Evolutionary conservation across 2,329 filamentous ascomycete genomes (phyloP), one percentile per base, ranked within the genome.

Genomic region (Trichoderma asperellum): DNA sequence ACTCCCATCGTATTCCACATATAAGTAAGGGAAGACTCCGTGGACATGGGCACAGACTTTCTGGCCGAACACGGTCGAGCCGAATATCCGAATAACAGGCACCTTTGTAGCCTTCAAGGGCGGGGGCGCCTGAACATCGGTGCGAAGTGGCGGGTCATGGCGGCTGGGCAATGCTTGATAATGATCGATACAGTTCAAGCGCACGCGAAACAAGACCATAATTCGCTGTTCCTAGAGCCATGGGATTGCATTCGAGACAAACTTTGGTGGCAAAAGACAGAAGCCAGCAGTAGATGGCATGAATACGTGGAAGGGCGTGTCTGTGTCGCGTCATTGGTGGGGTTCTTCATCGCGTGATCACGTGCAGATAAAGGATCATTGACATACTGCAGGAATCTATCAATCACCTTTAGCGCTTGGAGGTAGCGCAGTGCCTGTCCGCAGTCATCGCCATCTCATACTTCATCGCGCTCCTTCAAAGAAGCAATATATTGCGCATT

Each of bases 31-130:
- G 75, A 99, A 94, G 27, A 93, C 94, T 70, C 96, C 96, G 80
- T 98, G 96, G 68, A 99, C 89, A 82, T 99, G 96, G 35, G 93
- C 93, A 81, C 96, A 97, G 18, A 97, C 93, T 77, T 96, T 97
- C 81, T 98, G 94, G 0, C 96, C 96, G 0, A 93, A 96, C 78
- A 97, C 93, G 0, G 95, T 97, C 4, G 94, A 90, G 0, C 96
- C 96, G 80, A 98, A 99, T 12, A 96, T 87, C 73, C 96, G 89
- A 70, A 99, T 89, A 12, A 98, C 88, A 0, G 96, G 95, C 0
- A 98, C 89, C 72, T 89, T 91, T 11, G 92, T 90, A 40, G 88
- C 87, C 70, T 88, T 89, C 71, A 85, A 82, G 70, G 86, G 81
- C 75, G 89, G 86, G 24, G 85, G 87, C 59, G 83, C 84, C 32